Evolutionary conservation across 1,139 yeast genomes (phyloP).

Genomic region (Geotrichum klebahnii): DNA sequence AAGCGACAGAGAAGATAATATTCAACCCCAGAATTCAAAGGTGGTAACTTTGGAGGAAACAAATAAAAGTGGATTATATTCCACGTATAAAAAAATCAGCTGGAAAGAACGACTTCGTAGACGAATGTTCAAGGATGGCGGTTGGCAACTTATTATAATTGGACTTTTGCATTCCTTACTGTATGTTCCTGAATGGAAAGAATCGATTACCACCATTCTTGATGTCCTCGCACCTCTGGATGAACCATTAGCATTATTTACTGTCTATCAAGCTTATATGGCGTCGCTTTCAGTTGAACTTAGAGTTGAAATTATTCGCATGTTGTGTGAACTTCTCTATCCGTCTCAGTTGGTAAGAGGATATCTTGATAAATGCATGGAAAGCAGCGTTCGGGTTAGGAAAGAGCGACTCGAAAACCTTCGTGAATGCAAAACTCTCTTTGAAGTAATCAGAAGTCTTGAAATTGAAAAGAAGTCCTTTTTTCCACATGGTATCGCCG

Average conservation of each 20-base stretch:
- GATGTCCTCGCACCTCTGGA: slow-evolving; percentile 56
- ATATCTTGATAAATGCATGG: slow-evolving; percentile 66
- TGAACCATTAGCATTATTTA: slow-evolving; percentile 47
- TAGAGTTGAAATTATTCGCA: slow-evolving; percentile 52
- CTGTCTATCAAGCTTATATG: slow-evolving; percentile 43
- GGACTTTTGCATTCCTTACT: slow-evolving; percentile 63
- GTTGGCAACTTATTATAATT: slow-evolving; percentile 73
- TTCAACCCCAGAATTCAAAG: slow-evolving; percentile 25
- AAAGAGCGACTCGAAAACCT: slow-evolving; percentile 65
- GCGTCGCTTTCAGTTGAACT: slow-evolving; percentile 45
- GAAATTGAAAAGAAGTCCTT: slow-evolving; percentile 33
- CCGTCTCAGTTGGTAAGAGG: slow-evolving; percentile 58
- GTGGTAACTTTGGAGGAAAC: slow-evolving; percentile 30
- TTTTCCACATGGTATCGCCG: slow-evolving; percentile 27
- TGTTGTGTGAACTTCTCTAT: slow-evolving; percentile 55
- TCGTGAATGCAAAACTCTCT: slow-evolving; percentile 51
- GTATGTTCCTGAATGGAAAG: slow-evolving; percentile 53
- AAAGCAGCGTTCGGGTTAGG: slow-evolving; percentile 57
- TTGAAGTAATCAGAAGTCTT: slow-evolving; percentile 49
- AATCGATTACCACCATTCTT: slow-evolving; percentile 47
- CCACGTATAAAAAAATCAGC: slow-evolving; percentile 57
- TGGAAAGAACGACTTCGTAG: slow-evolving; percentile 78
- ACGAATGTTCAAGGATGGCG: slow-evolving; percentile 76
- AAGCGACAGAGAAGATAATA: slow-evolving; percentile 17
- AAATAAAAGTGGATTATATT: slow-evolving; percentile 51